Evolutionary conservation across 768 basidiomycete species (phyloP).

Genomic region (Coprinellus aureogranulatus): DNA sequence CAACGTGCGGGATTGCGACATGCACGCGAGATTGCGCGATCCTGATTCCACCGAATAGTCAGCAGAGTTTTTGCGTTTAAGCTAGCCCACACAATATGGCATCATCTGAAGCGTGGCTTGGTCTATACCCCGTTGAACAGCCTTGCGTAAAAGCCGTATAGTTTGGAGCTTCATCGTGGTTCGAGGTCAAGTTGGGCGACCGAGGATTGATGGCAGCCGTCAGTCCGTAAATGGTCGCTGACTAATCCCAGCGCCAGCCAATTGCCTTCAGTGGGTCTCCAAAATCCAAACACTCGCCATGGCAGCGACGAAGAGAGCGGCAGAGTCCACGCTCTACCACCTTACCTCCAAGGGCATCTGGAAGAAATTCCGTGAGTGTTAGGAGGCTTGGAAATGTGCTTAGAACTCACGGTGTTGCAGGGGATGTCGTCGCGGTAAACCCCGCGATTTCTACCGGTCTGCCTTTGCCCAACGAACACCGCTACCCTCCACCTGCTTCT

Average conservation of each 20-base stretch:
- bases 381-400: neutral
- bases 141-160: too few species aligned
- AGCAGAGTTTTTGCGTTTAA: neutral
- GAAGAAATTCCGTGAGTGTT: constrained; percentile 82
- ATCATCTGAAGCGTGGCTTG: neutral
- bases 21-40: constrained; percentile 8
- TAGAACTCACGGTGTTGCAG: constrained; percentile 37
- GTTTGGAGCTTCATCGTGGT: too few species aligned
- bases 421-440: constrained; percentile 80
- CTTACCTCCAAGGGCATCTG: constrained; percentile 88
- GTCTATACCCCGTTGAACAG: neutral
- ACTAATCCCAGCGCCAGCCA: too few species aligned
- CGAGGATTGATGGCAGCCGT: too few species aligned
- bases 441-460: constrained; percentile 90
- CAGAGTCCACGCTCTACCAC: constrained; percentile 89
- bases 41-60: constrained; percentile 2
- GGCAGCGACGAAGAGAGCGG: constrained; percentile 69
- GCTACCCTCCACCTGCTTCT: constrained; percentile 87
- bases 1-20: constrained; percentile 7
- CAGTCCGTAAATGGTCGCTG: too few species aligned
- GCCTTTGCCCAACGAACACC: constrained; percentile 67
- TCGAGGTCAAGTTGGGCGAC: too few species aligned
- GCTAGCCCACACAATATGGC: neutral
- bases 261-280: neutral
- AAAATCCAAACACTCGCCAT: constrained; percentile 34